Conservation (phyloP, 2,329 filamentous ascomycete species). For the Escovopsis sp. region DNA sequence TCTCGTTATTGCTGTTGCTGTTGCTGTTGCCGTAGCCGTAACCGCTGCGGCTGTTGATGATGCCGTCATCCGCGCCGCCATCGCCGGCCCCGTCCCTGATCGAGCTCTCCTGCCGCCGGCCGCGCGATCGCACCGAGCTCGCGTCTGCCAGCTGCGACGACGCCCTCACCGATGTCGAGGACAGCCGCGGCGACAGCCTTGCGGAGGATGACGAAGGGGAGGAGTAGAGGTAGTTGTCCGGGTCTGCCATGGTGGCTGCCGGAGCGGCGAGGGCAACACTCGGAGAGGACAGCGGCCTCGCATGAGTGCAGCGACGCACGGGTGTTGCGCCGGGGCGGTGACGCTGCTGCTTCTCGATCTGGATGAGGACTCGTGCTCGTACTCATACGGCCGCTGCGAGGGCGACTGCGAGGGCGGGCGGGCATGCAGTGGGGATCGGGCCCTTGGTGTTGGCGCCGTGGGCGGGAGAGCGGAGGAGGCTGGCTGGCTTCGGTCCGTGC, state of each 20-base stretch:
- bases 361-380: no score
- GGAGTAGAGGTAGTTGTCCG: slow-evolving; percentile 2
- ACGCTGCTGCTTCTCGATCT: slow-evolving; percentile 2
- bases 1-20: no score
- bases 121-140: slow-evolving; percentile 31
- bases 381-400: no score
- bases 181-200: slow-evolving; percentile 21
- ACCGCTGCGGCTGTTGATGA: no score
- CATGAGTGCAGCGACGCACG: slow-evolving; percentile 15
- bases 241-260: slow-evolving; percentile 22
- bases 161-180: slow-evolving; percentile 30
- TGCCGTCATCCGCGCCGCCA: neutral
- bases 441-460: no score
- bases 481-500: no score
- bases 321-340: neutral
- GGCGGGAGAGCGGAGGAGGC: no score
- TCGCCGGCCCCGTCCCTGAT: slow-evolving; percentile 4
- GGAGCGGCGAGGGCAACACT: slow-evolving; percentile 17
- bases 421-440: no score
- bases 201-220: slow-evolving; percentile 9
- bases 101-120: slow-evolving; percentile 27
- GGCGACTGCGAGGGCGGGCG: no score
- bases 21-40: no score
- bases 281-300: slow-evolving; percentile 13
- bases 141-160: slow-evolving; percentile 26